These are phyloP conservation scores for Funneliformis geosporum DNA, from an alignment of 192 early-diverging fungal species.

Conservation along the genomic window DNA sequence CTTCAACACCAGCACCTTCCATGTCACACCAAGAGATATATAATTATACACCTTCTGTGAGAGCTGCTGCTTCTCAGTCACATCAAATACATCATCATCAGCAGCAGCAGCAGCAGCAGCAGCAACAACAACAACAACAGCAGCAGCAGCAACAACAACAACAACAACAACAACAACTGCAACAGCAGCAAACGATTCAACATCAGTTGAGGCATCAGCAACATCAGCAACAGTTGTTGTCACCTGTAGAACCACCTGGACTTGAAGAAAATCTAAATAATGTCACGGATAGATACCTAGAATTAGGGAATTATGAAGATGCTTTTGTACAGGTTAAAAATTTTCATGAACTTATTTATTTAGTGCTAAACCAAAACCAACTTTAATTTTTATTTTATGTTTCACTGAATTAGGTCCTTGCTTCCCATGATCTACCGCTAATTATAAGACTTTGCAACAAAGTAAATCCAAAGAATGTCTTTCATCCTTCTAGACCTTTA, in stretches of 20 bases:
- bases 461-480: conserved; percentile 40
- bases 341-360: neutral
- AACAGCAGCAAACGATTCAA: conserved; percentile 3
- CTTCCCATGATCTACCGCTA: conserved; percentile 38
- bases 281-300: conserved; percentile 15
- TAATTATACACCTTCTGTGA: conserved; percentile 9
- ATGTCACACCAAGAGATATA: neutral
- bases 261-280: conserved; percentile 36
- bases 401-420: conserved; percentile 37
- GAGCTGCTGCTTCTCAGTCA: conserved; percentile 12
- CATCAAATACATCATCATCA: neutral
- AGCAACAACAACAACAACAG: conserved; percentile 11
- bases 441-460: conserved; percentile 45
- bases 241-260: conserved; percentile 38
- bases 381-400: neutral
- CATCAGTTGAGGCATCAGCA: neutral
- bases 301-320: conserved; percentile 23
- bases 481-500: conserved; percentile 32
- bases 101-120: neutral
- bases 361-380: neutral
- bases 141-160: neutral
- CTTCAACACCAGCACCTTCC: neutral
- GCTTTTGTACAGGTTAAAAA: conserved; percentile 38
- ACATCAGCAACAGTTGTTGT: conserved; percentile 1
- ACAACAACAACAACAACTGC: conserved; percentile 10